Conservation (phyloP, 441 rosid genomes). For the Erysimum cheiri region DNA sequence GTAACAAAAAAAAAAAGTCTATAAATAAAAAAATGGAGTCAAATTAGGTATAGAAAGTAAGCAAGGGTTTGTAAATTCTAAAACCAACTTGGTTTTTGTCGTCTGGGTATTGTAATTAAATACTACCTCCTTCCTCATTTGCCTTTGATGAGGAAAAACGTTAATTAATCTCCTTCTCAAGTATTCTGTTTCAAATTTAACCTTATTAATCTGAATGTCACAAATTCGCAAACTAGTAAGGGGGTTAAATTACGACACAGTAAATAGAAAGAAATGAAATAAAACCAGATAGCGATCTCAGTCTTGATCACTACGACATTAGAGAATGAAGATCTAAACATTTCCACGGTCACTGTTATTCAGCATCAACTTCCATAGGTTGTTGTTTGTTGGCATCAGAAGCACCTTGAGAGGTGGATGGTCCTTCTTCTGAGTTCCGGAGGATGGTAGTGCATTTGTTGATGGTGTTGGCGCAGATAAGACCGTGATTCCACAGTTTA, state of each 20-base stretch:
- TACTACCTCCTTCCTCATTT: constrained; percentile 30
- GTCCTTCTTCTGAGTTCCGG: neutral
- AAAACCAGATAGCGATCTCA: neutral
- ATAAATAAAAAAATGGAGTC: constrained; percentile 33
- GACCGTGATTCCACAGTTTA: neutral
- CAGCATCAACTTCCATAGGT: constrained; percentile 12
- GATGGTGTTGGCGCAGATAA: constrained; percentile 16
- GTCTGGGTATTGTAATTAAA: constrained; percentile 43
- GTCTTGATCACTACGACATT: neutral
- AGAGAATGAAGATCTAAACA: neutral
- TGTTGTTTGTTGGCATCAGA: constrained; percentile 15
- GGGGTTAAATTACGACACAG: neutral
- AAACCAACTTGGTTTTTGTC: constrained; percentile 38
- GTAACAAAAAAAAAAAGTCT: neutral
- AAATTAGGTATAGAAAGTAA: constrained; percentile 38
- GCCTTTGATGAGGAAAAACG: constrained; percentile 25
- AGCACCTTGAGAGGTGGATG: constrained; percentile 7
- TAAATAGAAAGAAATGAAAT: neutral
- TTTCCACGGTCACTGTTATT: neutral
- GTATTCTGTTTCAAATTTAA: neutral
- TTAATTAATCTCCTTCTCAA: constrained; percentile 17
- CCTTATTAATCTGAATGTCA: neutral
- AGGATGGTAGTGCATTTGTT: constrained; percentile 26
- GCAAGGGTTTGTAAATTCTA: constrained; percentile 42
- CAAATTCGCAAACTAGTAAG: neutral